phyloP scores from a whole-genome alignment of 2,329 filamentous ascomycete species.

The Emmonsiellopsis sp. region DNA sequence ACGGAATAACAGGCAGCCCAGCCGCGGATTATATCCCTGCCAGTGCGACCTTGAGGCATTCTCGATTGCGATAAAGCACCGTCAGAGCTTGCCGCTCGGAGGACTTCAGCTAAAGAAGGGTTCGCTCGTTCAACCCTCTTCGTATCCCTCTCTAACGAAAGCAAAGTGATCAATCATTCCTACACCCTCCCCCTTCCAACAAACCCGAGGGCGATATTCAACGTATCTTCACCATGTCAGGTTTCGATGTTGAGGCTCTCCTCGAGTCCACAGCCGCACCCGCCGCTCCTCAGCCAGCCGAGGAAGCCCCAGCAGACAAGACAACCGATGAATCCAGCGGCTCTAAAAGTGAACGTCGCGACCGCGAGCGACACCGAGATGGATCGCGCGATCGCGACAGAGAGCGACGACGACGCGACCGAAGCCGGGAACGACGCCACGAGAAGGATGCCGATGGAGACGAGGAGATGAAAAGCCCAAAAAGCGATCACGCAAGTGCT shows the following conservation, averaged over 20 bases:
- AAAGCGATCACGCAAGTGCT: constrained; percentile 64
- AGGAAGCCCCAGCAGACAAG: constrained; percentile 41
- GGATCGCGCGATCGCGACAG: constrained; percentile 48
- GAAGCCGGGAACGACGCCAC: constrained; percentile 44
- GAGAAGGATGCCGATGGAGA: constrained; percentile 47
- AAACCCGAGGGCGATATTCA: constrained; percentile 19
- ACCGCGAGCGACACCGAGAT: constrained; percentile 48
- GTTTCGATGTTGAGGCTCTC: constrained; percentile 77
- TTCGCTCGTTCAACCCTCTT: constrained; percentile 21
- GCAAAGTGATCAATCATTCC: constrained; percentile 28
- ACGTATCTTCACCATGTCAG: constrained; percentile 47
- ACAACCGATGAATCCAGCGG: constrained; percentile 49
- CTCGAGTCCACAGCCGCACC: constrained; percentile 73
- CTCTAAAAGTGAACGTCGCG: constrained; percentile 42
- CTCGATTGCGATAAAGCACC: neutral
- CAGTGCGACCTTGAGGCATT: neutral
- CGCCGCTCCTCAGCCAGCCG: constrained; percentile 17
- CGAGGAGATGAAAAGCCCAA: constrained; percentile 54
- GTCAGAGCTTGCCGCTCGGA: neutral
- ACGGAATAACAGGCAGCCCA: neutral
- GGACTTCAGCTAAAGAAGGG: constrained; percentile 19
- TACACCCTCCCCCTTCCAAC: constrained; percentile 17
- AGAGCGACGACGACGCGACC: constrained; percentile 51
- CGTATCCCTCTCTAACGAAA: constrained; percentile 24
- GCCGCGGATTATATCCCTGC: neutral